Percentiles rank a stretch among this genome's conserved stretches.
Evolutionary conservation across 139 green algal species (phyloP).

Genomic region (Penium margaritaceum): DNA sequence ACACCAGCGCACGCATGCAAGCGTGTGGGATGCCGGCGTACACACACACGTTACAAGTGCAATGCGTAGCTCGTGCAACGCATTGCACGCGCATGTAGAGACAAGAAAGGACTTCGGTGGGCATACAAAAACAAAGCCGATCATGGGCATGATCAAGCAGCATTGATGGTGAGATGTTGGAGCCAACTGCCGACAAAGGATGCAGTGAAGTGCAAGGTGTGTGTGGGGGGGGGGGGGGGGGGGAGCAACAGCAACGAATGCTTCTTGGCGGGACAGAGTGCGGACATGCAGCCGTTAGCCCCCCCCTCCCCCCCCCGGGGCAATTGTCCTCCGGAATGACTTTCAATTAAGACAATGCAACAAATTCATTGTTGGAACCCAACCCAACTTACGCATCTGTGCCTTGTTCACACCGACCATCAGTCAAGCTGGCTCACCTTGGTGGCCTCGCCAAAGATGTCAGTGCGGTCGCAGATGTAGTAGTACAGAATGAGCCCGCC

Average conservation of each 20-base stretch:
- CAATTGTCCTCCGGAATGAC: no score
- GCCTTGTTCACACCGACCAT: no score
- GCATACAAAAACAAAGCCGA: not conserved
- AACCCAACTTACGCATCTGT: no score
- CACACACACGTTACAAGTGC: not conserved
- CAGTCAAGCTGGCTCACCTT: constrained; percentile 48
- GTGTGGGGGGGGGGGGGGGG: no score
- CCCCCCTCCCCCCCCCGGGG: no score
- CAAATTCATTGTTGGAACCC: not conserved
- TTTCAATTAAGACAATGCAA: not conserved
- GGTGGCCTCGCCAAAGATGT: constrained; percentile 45
- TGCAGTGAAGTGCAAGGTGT: no score
- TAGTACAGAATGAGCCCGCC: constrained; percentile 77
- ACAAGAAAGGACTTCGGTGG: not conserved
- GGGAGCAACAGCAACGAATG: not conserved
- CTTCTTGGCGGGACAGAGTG: not conserved
- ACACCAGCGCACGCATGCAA: not conserved
- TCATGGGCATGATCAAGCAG: not conserved
- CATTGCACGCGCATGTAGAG: no score
- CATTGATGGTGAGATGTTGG: not conserved
- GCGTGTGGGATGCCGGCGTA: not conserved
- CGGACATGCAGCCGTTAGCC: not conserved
- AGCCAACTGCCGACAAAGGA: no score
- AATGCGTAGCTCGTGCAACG: not conserved
- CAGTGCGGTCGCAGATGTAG: constrained; percentile 76